Evolutionary conservation across 2,329 filamentous ascomycete genomes (phyloP).

Genomic region (Aquanectria penicillioides): DNA sequence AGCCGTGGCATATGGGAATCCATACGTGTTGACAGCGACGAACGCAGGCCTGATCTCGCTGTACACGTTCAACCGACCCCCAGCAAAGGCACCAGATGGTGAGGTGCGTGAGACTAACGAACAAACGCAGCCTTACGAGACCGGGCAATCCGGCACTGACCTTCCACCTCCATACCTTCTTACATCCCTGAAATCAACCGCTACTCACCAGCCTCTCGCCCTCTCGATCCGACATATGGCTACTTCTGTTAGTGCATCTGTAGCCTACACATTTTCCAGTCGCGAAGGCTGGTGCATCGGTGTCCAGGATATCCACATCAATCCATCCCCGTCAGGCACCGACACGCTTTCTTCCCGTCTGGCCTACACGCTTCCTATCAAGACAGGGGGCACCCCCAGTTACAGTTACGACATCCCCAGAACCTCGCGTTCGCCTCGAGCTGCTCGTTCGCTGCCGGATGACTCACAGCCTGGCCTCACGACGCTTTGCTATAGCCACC

Average conservation of each 20-base stretch:
- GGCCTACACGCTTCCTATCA: constrained; percentile 48
- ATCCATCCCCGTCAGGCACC: constrained; percentile 40
- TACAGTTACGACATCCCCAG: constrained; percentile 18
- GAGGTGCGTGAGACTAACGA: constrained; percentile 1
- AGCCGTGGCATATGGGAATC: constrained; percentile 76
- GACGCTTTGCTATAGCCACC: constrained; percentile 77
- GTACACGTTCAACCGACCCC: constrained; percentile 68
- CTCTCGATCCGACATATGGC: constrained; percentile 80
- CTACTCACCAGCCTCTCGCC: constrained; percentile 79
- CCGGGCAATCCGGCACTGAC: background rate
- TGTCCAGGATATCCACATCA: constrained; percentile 86
- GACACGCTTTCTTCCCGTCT: constrained; percentile 50
- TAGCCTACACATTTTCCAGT: constrained; percentile 86
- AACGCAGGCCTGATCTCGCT: constrained; percentile 78
- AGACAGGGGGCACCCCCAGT: constrained; percentile 33
- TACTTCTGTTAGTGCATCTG: constrained; percentile 76
- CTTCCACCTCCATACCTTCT: constrained; percentile 61
- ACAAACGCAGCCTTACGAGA: background rate
- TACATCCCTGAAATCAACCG: constrained; percentile 83
- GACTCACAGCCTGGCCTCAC: constrained; percentile 59
- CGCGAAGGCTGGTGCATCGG: constrained; percentile 87
- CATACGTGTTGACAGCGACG: constrained; percentile 84
- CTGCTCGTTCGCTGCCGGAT: constrained; percentile 9
- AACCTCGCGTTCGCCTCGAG: constrained; percentile 12
- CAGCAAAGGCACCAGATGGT: constrained; percentile 18